A percentile compares a stretch with the other conserved stretches of the same genome.
phyloP scores from a whole-genome alignment of 1,284 basidiomycete genomes.

The Microbotryomycetes sp. region DNA sequence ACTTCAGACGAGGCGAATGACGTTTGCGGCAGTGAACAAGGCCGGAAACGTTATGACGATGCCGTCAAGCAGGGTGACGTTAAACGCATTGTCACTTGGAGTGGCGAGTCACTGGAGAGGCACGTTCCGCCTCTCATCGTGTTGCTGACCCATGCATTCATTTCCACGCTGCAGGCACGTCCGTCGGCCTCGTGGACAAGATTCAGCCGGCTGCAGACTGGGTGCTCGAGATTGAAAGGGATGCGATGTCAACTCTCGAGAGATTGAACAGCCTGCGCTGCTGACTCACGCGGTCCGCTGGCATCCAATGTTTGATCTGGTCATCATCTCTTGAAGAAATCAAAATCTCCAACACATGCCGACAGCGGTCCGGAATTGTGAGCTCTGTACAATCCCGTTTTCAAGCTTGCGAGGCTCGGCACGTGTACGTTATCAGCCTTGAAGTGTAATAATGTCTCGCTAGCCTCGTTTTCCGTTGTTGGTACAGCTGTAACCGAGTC shows the following conservation, averaged over 20 bases:
- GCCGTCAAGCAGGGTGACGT: neutral
- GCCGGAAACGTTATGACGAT: neutral
- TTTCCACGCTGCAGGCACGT: neutral
- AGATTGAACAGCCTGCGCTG: neutral
- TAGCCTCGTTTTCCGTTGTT: too few relatives aligned
- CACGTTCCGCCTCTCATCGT: neutral
- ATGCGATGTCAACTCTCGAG: neutral
- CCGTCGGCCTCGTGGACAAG: neutral
- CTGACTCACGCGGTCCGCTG: neutral
- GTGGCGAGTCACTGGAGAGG: neutral
- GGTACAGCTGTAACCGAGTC: too few relatives aligned
- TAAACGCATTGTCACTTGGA: neutral
- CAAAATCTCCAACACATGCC: conserved; percentile 20
- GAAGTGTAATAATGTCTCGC: conserved; percentile 17
- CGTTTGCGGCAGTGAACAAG: neutral
- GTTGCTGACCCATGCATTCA: too few relatives aligned
- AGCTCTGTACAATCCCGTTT: conserved; percentile 19
- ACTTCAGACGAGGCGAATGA: neutral
- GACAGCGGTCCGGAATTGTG: conserved; percentile 9
- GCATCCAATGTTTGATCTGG: neutral
- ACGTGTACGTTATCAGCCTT: neutral
- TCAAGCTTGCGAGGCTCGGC: conserved; percentile 6
- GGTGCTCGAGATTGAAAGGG: neutral
- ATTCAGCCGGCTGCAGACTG: neutral
- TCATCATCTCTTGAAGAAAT: conserved; percentile 2